phyloP scores from a whole-genome alignment of 1,284 basidiomycete genomes.

The Exobasidium rhododendri region DNA sequence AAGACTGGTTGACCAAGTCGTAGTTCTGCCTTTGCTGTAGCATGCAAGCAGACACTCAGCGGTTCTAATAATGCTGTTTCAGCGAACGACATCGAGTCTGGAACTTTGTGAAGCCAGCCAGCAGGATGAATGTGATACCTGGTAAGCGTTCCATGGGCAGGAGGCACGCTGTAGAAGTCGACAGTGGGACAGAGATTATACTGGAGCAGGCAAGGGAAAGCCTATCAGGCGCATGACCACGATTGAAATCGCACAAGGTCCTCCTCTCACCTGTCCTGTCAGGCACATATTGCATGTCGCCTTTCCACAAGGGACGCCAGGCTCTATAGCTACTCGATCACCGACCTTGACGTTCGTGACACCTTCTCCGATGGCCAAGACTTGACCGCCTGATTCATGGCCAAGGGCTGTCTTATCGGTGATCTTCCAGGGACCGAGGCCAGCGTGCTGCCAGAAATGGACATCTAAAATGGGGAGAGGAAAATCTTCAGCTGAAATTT shows the following conservation, averaged over 20 bases:
- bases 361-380: constrained; percentile 45
- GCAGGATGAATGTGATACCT: constrained; percentile 60
- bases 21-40: constrained; percentile 59
- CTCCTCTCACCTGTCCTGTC: constrained; percentile 45
- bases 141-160: constrained; percentile 50
- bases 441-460: constrained; percentile 61
- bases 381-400: constrained; percentile 50
- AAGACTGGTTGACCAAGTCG: constrained; percentile 55
- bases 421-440: constrained; percentile 46
- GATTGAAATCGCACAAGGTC: too few relatives aligned
- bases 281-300: constrained; percentile 56
- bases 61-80: constrained; percentile 62
- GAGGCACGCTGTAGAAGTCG: constrained; percentile 52
- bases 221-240: too few relatives aligned
- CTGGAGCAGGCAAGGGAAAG: too few relatives aligned
- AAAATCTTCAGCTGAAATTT: constrained; percentile 1
- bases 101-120: constrained; percentile 61
- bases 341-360: constrained; percentile 40
- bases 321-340: constrained; percentile 51
- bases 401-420: constrained; percentile 42
- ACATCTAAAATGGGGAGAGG: constrained; percentile 56
- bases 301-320: constrained; percentile 58
- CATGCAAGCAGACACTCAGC: constrained; percentile 60
- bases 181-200: constrained; percentile 59
- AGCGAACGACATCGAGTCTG: constrained; percentile 55